phyloP scores from a whole-genome alignment of 257 asterid species.

The Dorcoceras hygrometricum region DNA sequence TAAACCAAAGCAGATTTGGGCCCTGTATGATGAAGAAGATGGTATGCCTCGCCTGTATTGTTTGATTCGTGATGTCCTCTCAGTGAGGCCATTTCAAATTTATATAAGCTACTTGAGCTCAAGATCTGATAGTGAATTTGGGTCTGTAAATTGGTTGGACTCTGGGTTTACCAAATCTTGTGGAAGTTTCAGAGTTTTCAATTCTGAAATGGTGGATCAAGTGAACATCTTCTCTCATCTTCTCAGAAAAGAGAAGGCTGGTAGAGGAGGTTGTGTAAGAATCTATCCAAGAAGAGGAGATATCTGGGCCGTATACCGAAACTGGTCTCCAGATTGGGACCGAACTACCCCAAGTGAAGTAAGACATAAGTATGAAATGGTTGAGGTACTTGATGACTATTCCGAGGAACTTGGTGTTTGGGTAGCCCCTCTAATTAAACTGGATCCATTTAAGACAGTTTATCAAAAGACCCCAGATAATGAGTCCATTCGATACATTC shows the following conservation, averaged over 20 bases:
- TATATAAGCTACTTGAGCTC: conserved; percentile 87
- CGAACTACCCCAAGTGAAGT: conserved; percentile 68
- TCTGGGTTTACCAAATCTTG: conserved; percentile 94
- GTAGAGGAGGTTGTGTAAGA: conserved; percentile 92
- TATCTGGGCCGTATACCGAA: conserved; percentile 86
- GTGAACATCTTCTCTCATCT: conserved; percentile 94
- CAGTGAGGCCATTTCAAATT: conserved; percentile 79
- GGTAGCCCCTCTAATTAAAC: conserved; percentile 65
- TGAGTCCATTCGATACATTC: conserved; percentile 59
- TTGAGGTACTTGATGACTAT: conserved; percentile 84
- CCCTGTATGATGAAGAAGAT: conserved; percentile 93
- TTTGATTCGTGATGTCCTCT: conserved; percentile 79
- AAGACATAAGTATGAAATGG: conserved; percentile 96
- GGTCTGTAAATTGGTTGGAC: conserved; percentile 84
- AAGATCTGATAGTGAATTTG: conserved; percentile 78
- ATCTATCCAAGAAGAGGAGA: conserved; percentile 91
- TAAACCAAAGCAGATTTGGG: conserved; percentile 94
- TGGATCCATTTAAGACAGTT: conserved; percentile 79
- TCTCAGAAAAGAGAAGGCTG: conserved; percentile 76
- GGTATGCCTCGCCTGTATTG: conserved; percentile 99
- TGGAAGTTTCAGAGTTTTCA: conserved; percentile 80
- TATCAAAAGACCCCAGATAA: conserved; percentile 51
- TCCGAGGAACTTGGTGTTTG: conserved; percentile 84
- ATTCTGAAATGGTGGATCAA: conserved; percentile 81
- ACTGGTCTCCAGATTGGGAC: conserved; percentile 93